A percentile compares a stretch with the other conserved stretches of the same genome.
These are phyloP conservation scores for Phaeotremella skinneri DNA, from an alignment of 768 basidiomycete genomes.

Conservation along the genomic window DNA sequence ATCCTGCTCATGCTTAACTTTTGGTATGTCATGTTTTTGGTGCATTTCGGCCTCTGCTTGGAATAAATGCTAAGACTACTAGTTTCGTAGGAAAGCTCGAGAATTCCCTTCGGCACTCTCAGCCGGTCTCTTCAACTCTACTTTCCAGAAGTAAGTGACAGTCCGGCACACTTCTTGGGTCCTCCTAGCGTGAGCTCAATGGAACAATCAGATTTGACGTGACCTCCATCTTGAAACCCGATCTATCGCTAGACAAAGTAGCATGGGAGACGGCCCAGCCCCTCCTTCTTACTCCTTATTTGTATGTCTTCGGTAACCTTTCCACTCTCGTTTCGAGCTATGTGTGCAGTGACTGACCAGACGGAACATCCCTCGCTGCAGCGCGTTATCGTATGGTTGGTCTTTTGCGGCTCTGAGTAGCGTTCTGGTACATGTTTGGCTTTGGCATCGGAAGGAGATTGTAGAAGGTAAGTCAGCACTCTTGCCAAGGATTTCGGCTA, in stretches of 20 bases:
- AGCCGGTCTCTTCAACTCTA: constrained; percentile 47
- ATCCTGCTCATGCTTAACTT: constrained; percentile 47
- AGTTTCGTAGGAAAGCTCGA: constrained; percentile 36
- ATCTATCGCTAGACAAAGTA: constrained; percentile 48
- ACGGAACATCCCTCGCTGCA: constrained; percentile 8
- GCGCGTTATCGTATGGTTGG: constrained; percentile 48
- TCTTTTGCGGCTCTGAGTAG: constrained; percentile 50
- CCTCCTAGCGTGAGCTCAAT: neutral
- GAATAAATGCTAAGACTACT: neutral
- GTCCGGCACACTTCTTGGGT: neutral
- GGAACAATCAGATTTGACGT: constrained; percentile 48
- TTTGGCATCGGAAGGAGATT: constrained; percentile 50
- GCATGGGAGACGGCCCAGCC: constrained; percentile 48
- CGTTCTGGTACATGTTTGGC: constrained; percentile 49
- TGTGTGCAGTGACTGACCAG: neutral
- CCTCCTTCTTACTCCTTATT: constrained; percentile 51
- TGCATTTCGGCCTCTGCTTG: neutral
- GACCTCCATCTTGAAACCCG: constrained; percentile 45
- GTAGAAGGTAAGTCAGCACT: constrained; percentile 32
- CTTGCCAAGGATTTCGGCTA: neutral
- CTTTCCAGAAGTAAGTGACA: constrained; percentile 38
- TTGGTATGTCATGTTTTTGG: constrained; percentile 29
- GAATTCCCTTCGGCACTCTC: constrained; percentile 47
- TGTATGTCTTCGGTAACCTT: constrained; percentile 33
- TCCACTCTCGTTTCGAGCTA: neutral